A percentile compares a stretch with the other conserved stretches of the same genome.
Evolutionary conservation across 805 yeast genomes (phyloP).

Genomic region (Wickerhamomyces mucosus): DNA sequence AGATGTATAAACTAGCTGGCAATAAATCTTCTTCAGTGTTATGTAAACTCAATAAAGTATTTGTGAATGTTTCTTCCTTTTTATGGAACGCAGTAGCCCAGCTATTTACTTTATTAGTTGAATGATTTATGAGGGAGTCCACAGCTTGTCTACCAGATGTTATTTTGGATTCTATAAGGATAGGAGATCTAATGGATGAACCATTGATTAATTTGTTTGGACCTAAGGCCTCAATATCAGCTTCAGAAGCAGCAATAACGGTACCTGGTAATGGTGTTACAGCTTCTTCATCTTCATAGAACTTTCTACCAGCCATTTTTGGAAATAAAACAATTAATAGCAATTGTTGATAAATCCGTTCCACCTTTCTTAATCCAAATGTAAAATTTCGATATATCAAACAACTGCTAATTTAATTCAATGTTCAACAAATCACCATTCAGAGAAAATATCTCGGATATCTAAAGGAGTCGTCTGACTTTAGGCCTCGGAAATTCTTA

Average conservation of each 20-base stretch:
- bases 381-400: no score
- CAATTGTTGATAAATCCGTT: no score
- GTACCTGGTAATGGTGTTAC: constrained; percentile 45
- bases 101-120: constrained; percentile 33
- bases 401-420: no score
- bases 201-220: constrained; percentile 44
- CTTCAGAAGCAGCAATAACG: constrained; percentile 30
- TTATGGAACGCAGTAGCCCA: constrained; percentile 41
- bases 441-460: no score
- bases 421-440: no score
- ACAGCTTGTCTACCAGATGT: constrained; percentile 35
- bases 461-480: no score
- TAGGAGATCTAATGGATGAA: constrained; percentile 43
- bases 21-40: constrained; percentile 56
- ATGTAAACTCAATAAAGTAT: constrained; percentile 56
- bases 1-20: constrained; percentile 61
- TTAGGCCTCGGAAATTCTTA: no score
- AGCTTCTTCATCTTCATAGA: constrained; percentile 40
- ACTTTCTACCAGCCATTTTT: constrained; percentile 16
- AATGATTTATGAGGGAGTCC: constrained; percentile 10
- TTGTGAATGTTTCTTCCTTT: constrained; percentile 54
- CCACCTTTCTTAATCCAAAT: no score
- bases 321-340: no score
- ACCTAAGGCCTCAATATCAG: constrained; percentile 35
- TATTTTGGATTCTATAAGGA: constrained; percentile 38